A percentile compares a stretch with the other conserved stretches of the same genome.
These are phyloP conservation scores for Zizania palustris DNA, from an alignment of 202 grass and related monocot genomes.

Conservation along the genomic window DNA sequence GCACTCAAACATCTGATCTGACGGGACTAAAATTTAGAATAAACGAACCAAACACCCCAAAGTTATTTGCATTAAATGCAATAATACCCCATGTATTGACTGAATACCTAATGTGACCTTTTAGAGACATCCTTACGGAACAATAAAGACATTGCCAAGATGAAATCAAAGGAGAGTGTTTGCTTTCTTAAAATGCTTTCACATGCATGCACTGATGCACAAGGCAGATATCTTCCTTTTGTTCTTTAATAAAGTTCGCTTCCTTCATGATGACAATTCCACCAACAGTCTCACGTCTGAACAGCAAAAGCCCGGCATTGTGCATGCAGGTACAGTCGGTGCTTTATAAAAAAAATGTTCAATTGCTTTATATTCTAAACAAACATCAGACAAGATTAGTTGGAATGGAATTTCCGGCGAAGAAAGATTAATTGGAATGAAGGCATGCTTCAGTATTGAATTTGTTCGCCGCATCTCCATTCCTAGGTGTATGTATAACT, in stretches of 20 bases:
- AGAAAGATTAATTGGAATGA: not conserved
- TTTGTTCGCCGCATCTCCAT: not conserved
- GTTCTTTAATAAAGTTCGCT: constrained; percentile 40
- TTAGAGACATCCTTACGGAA: constrained; percentile 13
- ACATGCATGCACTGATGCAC: constrained; percentile 21
- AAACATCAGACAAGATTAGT: not conserved
- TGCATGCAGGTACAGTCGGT: not conserved
- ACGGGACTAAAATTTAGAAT: no score
- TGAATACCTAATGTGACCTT: not conserved
- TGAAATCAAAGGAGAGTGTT: constrained; percentile 35
- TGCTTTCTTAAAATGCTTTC: constrained; percentile 29
- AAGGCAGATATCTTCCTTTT: constrained; percentile 34
- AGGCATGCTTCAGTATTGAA: not conserved
- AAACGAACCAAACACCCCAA: no score
- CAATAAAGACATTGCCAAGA: constrained; percentile 1
- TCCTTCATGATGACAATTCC: constrained; percentile 27
- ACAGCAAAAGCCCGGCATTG: not conserved
- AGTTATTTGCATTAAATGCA: not conserved
- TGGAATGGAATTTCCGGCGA: no score
- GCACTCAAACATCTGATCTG: no score
- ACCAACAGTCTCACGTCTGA: constrained; percentile 10
- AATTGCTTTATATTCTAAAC: not conserved
- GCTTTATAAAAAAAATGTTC: not conserved
- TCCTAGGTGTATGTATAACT: not conserved
- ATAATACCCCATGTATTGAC: not conserved